These are phyloP conservation scores for Amanita molliuscula DNA, from an alignment of 768 basidiomycete species.

Conservation along the genomic window DNA sequence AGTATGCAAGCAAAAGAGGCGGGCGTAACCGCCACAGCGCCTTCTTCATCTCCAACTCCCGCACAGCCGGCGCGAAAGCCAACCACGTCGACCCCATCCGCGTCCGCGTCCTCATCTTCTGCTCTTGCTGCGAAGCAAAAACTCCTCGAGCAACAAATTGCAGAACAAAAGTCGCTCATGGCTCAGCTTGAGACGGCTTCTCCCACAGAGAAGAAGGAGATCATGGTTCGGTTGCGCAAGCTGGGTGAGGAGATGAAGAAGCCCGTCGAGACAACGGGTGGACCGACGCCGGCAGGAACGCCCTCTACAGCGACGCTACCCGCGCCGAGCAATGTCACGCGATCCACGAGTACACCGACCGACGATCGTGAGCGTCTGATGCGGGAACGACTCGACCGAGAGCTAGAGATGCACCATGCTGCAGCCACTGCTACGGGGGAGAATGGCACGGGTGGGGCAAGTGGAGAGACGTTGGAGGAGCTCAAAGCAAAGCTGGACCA, in stretches of 20 bases:
- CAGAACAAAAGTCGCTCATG: conserved; percentile 85
- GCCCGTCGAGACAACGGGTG: conserved; percentile 15
- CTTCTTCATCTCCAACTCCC: conserved; percentile 15
- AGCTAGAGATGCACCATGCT: conserved; percentile 61
- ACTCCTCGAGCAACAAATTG: conserved; percentile 70
- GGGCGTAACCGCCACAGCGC: conserved; percentile 9
- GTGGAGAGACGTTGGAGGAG: conserved; percentile 52
- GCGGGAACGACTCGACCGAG: conserved; percentile 67
- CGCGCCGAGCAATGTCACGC: conserved; percentile 9
- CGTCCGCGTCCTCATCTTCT: conserved; percentile 12
- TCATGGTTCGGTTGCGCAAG: conserved; percentile 68
- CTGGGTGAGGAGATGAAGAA: conserved; percentile 72
- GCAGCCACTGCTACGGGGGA: conserved; percentile 17
- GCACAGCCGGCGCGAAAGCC: conserved; percentile 7
- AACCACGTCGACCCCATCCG: conserved; percentile 9
- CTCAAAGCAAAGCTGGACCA: conserved; percentile 66
- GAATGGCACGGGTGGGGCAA: conserved; percentile 26
- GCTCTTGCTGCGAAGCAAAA: conserved; percentile 68
- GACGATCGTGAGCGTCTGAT: conserved; percentile 45
- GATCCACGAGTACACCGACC: conserved; percentile 8
- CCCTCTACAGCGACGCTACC: conserved; percentile 11
- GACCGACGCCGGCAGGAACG: conserved; percentile 19
- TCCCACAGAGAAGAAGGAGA: conserved; percentile 65
- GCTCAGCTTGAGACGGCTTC: conserved; percentile 51
- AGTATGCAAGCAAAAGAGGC: conserved; percentile 37